Percentiles rank a stretch among this genome's conserved stretches.
These are phyloP conservation scores for Mycena pura DNA, from an alignment of 768 basidiomycete genomes.

Conservation along the genomic window DNA sequence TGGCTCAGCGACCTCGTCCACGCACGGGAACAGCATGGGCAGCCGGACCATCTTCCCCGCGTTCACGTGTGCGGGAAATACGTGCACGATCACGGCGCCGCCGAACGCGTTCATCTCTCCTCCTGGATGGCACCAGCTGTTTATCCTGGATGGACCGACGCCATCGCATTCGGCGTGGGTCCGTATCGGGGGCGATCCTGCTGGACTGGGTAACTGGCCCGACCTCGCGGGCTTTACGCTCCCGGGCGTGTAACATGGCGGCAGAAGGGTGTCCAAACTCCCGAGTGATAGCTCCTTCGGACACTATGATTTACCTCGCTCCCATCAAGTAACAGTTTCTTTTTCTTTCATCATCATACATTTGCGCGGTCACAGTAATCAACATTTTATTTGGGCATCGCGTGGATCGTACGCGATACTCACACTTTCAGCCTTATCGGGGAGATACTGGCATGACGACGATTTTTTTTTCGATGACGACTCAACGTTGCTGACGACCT, in stretches of 20 bases:
- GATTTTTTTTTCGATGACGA: too few relatives aligned
- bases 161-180: conserved; percentile 59
- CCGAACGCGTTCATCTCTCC: conserved; percentile 56
- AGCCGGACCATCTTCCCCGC: conserved; percentile 56
- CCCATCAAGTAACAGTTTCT: too few relatives aligned
- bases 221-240: conserved; percentile 20
- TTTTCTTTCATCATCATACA: too few relatives aligned
- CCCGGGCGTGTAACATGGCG: conserved; percentile 13
- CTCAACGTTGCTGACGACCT: too few relatives aligned
- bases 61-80: conserved; percentile 57
- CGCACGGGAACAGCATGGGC: conserved; percentile 62
- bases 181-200: conserved; percentile 63
- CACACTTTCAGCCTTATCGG: too few relatives aligned
- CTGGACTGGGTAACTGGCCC: conserved; percentile 56
- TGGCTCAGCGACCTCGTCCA: conserved; percentile 53
- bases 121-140: conserved; percentile 63
- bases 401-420: too few relatives aligned
- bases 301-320: too few relatives aligned
- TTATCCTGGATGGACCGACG: conserved; percentile 62
- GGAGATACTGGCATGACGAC: too few relatives aligned
- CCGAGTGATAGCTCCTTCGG: too few relatives aligned
- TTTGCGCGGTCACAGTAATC: too few relatives aligned
- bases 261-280: too few relatives aligned
- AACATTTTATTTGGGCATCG: too few relatives aligned
- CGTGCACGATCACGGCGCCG: conserved; percentile 63